These are phyloP conservation scores for Suillus occidentalis DNA, from an alignment of 768 basidiomycete genomes.

Conservation along the genomic window DNA sequence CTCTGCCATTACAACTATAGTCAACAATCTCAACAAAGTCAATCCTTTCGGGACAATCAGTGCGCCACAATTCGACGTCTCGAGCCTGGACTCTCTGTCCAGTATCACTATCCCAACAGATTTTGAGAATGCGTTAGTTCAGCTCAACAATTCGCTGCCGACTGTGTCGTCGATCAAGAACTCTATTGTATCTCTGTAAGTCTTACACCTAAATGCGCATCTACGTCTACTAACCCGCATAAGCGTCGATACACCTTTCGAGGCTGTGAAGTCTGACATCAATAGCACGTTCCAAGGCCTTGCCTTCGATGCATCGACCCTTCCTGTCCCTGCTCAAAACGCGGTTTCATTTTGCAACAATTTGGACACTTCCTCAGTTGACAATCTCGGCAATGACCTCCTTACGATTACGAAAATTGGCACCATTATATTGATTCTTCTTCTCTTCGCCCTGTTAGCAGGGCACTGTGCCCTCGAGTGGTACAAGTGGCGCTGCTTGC, in stretches of 20 bases:
- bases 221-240: constrained; percentile 1
- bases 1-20: constrained; percentile 59
- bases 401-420: constrained; percentile 79
- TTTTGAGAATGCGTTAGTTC: constrained; percentile 70
- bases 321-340: constrained; percentile 76
- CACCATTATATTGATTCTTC: constrained; percentile 66
- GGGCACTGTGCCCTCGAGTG: constrained; percentile 80
- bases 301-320: constrained; percentile 64
- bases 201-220: constrained; percentile 12
- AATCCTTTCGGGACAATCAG: constrained; percentile 71
- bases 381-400: constrained; percentile 81
- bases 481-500: constrained; percentile 83
- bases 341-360: constrained; percentile 71
- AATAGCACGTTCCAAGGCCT: constrained; percentile 81
- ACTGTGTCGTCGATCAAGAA: constrained; percentile 74
- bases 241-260: constrained; percentile 86
- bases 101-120: constrained; percentile 80
- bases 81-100: constrained; percentile 69
- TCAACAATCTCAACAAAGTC: constrained; percentile 70
- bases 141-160: constrained; percentile 80
- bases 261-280: constrained; percentile 83
- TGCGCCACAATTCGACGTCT: constrained; percentile 71
- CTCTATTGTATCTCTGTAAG: constrained; percentile 66
- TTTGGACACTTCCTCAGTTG: constrained; percentile 82
- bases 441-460: constrained; percentile 72